Evolutionary conservation across 1,139 yeast species (phyloP), one percentile per base, ranked within the genome.

Genomic region (Saccharomyces hybrid): DNA sequence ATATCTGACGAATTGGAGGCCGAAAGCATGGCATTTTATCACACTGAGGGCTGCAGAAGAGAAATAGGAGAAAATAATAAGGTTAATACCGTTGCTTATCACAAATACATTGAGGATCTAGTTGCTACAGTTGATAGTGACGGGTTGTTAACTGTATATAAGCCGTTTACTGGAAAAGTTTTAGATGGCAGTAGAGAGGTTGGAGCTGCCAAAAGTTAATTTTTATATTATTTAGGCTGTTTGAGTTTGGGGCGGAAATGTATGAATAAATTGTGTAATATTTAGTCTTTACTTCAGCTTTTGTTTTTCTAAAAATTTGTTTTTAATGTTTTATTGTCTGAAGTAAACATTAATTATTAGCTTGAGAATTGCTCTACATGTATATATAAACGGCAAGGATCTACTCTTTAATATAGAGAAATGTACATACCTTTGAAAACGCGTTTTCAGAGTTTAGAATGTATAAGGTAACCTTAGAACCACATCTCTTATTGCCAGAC

Each of bases 21-120:
- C 23, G 66, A 61, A 44, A 66, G 67, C 49, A 53, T 68, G 51
- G 57, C 62, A 25, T 68, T 66, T 51, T 57, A 64, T 46, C 72
- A 68, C 52, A 65, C 70, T 3, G 70, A 69, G 8, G 71, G 71
- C n/a, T 61, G 63, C 31, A 61, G 69, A 54, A 61, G 70, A 51
- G 54, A 58, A 20, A 46, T 54, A 14, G 62, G 59, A 5, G 46
- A 32, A 13, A 50, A 48, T 7, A 52, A 52, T 23, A 61, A 59
- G 56, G 57, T 59, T 29, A 62, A 61, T 42, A 64, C 66, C 5
- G 68, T 63, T 9, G 57, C 63, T 6, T 59, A 58, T 55, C 69
- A 67, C 49, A 62, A 64, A 23, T 46, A 55, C 14, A 61, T 68
- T 47, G 60, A 59, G 41, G 67, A 60, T 16, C 51, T 68, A 6